Evolutionary conservation across 2,329 filamentous ascomycete species (phyloP).

Genomic region (Lachnellula subtilissima): DNA sequence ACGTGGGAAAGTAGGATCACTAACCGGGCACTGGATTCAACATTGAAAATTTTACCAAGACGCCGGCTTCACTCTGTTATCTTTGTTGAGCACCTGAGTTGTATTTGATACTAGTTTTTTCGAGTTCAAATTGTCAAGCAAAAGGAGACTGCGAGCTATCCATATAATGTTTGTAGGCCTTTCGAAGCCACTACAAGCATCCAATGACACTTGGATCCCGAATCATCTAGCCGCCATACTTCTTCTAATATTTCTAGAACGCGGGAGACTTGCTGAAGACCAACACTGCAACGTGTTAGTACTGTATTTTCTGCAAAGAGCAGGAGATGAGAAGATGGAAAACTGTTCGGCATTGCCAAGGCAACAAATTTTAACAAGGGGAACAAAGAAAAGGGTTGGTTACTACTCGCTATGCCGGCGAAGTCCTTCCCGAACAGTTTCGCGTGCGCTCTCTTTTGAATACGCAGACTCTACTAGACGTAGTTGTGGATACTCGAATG

Average conservation of each 20-base stretch:
- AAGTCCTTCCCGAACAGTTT: neutral
- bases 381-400: too few species aligned
- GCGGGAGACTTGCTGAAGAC: constrained; percentile 8
- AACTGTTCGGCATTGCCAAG: too few species aligned
- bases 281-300: neutral
- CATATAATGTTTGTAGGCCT: constrained; percentile 9
- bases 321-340: too few species aligned
- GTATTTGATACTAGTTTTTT: too few species aligned
- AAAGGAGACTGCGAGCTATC: neutral
- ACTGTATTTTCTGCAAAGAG: too few species aligned
- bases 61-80: too few species aligned
- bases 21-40: too few species aligned
- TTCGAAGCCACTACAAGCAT: constrained; percentile 7
- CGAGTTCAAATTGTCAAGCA: too few species aligned
- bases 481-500: neutral
- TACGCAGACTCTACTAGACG: neutral
- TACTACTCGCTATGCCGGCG: neutral
- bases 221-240: constrained; percentile 8
- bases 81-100: too few species aligned
- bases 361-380: too few species aligned
- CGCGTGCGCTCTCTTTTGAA: neutral
- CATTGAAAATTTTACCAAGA: too few species aligned
- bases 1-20: too few species aligned
- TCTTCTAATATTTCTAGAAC: constrained; percentile 9
- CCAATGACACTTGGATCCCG: constrained; percentile 5